Evolutionary conservation across 1,284 basidiomycete genomes (phyloP).

Genomic region (Ganoderma multipileum): DNA sequence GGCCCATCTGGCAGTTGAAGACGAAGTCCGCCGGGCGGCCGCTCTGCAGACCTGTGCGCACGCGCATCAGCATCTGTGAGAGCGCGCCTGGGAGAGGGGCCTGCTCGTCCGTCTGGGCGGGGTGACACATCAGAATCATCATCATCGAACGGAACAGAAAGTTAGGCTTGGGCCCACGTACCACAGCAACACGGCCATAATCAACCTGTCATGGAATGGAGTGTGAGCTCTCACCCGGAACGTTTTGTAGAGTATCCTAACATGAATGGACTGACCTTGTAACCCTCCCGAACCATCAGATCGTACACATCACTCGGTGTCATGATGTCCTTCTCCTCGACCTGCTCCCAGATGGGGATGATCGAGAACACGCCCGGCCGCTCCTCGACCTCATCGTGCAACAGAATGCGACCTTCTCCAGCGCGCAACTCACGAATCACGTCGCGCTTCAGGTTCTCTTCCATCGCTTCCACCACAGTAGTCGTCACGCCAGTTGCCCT

Average conservation of each 20-base stretch:
- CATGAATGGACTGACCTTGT: slow-evolving; percentile 56
- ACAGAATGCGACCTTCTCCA: slow-evolving; percentile 83
- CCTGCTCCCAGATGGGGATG: slow-evolving; percentile 89
- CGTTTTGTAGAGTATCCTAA: neutral
- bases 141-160: neutral
- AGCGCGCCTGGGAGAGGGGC: slow-evolving; percentile 90
- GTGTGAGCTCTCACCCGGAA: slow-evolving; percentile 1
- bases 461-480: slow-evolving; percentile 93
- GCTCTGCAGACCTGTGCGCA: slow-evolving; percentile 62
- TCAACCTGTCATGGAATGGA: slow-evolving; percentile 64
- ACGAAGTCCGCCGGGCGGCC: slow-evolving; percentile 77
- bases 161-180: slow-evolving; percentile 46
- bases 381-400: slow-evolving; percentile 97
- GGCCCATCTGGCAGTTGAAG: slow-evolving; percentile 89
- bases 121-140: slow-evolving; percentile 20
- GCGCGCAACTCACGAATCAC: slow-evolving; percentile 82
- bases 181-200: slow-evolving; percentile 88
- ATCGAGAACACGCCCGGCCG: slow-evolving; percentile 90
- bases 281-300: slow-evolving; percentile 77
- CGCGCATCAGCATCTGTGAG: slow-evolving; percentile 77
- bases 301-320: slow-evolving; percentile 91
- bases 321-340: slow-evolving; percentile 87
- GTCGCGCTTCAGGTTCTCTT: slow-evolving; percentile 89
- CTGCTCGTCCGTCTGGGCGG: slow-evolving; percentile 88
- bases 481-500: slow-evolving; percentile 96